Evolutionary conservation across 2,329 filamentous ascomycete species (phyloP), one percentile per base, ranked within the genome.

Genomic region (Fusarium torulosum): DNA sequence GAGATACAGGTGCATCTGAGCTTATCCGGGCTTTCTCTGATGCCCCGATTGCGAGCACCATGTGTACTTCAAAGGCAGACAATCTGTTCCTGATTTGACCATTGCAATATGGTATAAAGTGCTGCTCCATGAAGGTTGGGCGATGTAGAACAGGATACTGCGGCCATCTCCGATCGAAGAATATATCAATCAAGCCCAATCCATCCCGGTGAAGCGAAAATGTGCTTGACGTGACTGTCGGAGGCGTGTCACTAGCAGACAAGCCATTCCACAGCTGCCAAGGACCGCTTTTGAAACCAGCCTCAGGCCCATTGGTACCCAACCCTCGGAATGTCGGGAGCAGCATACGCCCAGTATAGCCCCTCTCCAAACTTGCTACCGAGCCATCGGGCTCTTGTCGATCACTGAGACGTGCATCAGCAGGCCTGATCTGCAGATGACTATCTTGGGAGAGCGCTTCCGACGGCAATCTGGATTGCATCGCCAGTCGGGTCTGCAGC

Each of bases 251-350:
- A 7, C 69, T 72, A 17, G 60, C 63, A 2, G 69, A 59, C 3
- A 63, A 11, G 1, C 69, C 69, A 38, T 68, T 67, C 69, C 69
- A 72, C 2, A 72, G 31, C 15, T 72, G 69, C 69, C 69, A 72
- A 9, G 69, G 50, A 2, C 69, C 69, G 10, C 66, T 72, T 37
- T 57, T 61, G 6, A 72, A 70, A 15, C 69, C 58, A n/a, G 51
- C 40, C 10, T 72, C 67, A 1, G 41, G 43, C 6, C 63, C 59
- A 7, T 41, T 49, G 0, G 37, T 20, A 4, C 35, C 55, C 29
- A 49, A 33, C 19, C 57, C 59, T 6, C 66, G 44, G 10, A 72
- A 72, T 3, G 69, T 72, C 8, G 69, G 69, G 0, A 68, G 54
- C 42, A 72, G 69, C 59, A 72, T 72, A 2, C 69, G 69, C 0